A percentile compares a stretch with the other conserved stretches of the same genome.
Evolutionary conservation across 768 basidiomycete genomes (phyloP).

Genomic region (Trametes meyenii): DNA sequence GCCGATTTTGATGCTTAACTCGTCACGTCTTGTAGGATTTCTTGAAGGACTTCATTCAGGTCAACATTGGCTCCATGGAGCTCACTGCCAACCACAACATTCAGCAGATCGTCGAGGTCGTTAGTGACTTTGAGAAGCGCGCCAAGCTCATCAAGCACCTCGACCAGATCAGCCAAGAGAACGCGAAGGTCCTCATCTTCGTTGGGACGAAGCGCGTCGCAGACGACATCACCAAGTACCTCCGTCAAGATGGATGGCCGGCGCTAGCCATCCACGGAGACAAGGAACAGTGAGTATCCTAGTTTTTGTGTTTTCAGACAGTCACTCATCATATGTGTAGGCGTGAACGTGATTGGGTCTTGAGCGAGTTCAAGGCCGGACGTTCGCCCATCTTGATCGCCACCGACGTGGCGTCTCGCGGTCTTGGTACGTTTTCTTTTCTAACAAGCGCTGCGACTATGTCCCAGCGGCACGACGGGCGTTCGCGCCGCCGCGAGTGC

Average conservation of each 20-base stretch:
- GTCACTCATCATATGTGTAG: constrained; percentile 41
- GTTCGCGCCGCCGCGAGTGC: constrained; percentile 25
- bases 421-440: constrained; percentile 87
- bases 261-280: constrained; percentile 99
- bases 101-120: constrained; percentile 92
- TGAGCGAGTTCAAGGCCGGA: constrained; percentile 97
- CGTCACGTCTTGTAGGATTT: constrained; percentile 68
- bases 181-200: constrained; percentile 98
- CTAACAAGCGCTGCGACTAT: constrained; percentile 50
- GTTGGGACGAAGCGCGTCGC: constrained; percentile 97
- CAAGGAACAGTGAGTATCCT: constrained; percentile 85
- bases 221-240: constrained; percentile 97
- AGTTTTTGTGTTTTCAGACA: background rate
- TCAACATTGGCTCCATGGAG: constrained; percentile 99
- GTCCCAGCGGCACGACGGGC: constrained; percentile 37
- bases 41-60: constrained; percentile 94
- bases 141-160: constrained; percentile 95
- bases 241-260: constrained; percentile 99
- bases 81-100: constrained; percentile 99
- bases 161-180: constrained; percentile 93
- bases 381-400: constrained; percentile 97
- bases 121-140: constrained; percentile 97
- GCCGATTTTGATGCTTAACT: constrained; percentile 2
- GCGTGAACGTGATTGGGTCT: constrained; percentile 98
- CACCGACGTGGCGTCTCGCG: constrained; percentile 99